These are phyloP conservation scores for Trichoderma atroviride DNA, from an alignment of 2,329 filamentous ascomycete species.

Conservation along the genomic window DNA sequence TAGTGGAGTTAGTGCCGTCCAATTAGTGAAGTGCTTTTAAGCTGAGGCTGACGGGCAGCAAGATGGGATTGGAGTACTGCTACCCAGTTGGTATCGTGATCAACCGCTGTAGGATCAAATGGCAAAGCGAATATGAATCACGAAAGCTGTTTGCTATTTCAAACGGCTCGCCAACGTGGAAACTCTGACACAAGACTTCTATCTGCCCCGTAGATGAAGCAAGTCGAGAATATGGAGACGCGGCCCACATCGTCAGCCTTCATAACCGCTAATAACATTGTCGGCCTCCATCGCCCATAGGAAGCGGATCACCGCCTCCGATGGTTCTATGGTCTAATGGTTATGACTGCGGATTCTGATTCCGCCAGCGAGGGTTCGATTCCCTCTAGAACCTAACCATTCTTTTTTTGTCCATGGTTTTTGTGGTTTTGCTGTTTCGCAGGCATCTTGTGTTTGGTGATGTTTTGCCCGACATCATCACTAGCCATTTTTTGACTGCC, in stretches of 20 bases:
- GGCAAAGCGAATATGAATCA: accelerated
- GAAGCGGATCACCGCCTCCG: background rate
- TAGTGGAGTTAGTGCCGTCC: background rate
- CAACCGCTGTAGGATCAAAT: background rate
- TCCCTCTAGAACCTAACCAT: background rate
- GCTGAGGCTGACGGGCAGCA: background rate
- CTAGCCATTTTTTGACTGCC: no score
- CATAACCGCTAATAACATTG: background rate
- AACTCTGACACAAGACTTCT: no score
- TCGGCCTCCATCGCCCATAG: background rate
- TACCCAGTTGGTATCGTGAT: background rate
- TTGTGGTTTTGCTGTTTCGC: background rate
- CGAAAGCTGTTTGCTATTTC: background rate
- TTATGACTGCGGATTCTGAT: background rate
- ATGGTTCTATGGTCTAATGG: background rate
- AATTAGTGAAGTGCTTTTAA: background rate
- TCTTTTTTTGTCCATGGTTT: background rate
- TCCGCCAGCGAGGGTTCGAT: background rate
- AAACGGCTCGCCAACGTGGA: background rate
- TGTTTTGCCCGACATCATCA: no score
- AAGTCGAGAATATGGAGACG: background rate
- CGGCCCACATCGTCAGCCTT: background rate
- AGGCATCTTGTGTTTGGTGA: background rate
- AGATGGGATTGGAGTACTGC: background rate
- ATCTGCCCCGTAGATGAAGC: background rate